These are phyloP conservation scores for Candida lessepsii DNA, from an alignment of 805 yeast species.

Conservation along the genomic window DNA sequence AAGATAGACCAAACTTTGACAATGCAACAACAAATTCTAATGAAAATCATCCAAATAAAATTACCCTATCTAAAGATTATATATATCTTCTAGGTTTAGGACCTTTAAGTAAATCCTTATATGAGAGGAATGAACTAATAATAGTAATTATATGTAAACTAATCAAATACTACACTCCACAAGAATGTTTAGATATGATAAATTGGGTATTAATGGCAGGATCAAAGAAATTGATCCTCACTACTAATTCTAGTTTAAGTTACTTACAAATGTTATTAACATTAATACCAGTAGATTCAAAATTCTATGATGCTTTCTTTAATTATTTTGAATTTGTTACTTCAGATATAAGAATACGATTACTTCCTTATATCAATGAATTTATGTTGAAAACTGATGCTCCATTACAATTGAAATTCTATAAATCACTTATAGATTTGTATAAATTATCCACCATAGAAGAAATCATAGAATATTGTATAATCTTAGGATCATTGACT, in stretches of 20 bases:
- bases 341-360: constrained; percentile 6
- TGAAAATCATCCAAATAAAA: background rate
- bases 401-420: constrained; percentile 10
- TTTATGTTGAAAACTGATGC: background rate
- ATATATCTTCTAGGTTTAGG: constrained; percentile 8
- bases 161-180: background rate
- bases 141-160: constrained; percentile 8
- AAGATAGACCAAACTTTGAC: no score
- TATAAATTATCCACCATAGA: constrained; percentile 5
- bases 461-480: constrained; percentile 11
- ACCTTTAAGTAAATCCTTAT: constrained; percentile 10
- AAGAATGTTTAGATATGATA: constrained; percentile 9
- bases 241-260: constrained; percentile 3
- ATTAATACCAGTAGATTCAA: background rate
- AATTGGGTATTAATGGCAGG: constrained; percentile 13
- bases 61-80: background rate
- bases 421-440: constrained; percentile 4
- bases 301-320: background rate
- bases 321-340: constrained; percentile 8
- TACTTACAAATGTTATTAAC: constrained; percentile 9
- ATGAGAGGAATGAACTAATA: constrained; percentile 13
- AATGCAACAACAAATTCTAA: no score
- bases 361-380: constrained; percentile 9
- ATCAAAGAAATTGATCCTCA: constrained; percentile 7
- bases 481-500: constrained; percentile 10